A percentile compares a stretch with the other conserved stretches of the same genome.
Evolutionary conservation across 768 basidiomycete species (phyloP).

Genomic region (Boletus subcaerulescens): DNA sequence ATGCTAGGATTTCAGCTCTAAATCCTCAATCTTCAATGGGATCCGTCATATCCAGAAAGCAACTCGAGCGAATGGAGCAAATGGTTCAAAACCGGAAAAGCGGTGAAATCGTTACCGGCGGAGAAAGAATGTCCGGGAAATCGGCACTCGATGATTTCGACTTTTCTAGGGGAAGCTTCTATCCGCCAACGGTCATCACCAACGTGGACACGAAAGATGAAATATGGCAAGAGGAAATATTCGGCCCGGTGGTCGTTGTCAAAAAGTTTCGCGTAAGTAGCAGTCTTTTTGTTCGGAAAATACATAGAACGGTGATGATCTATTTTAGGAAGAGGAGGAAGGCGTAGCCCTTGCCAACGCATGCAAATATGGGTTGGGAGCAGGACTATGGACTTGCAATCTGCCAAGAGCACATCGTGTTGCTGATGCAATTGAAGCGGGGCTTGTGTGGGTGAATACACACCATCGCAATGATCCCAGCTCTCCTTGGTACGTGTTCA

Average conservation of each 20-base stretch:
- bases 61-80: conserved; percentile 61
- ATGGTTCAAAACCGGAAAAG: conserved; percentile 48
- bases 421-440: conserved; percentile 64
- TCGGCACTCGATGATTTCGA: conserved; percentile 71
- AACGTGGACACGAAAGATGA: conserved; percentile 55
- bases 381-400: conserved; percentile 76
- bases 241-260: conserved; percentile 81
- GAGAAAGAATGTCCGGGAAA: conserved; percentile 56
- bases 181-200: conserved; percentile 72
- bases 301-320: not conserved
- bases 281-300: conserved; percentile 12
- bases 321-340: conserved; percentile 54
- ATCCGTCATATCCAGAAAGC: conserved; percentile 64
- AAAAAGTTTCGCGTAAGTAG: conserved; percentile 47
- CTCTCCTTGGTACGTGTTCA: conserved; percentile 65
- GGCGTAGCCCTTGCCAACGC: conserved; percentile 69
- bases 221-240: conserved; percentile 81
- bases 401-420: conserved; percentile 75
- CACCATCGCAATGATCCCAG: conserved; percentile 89
- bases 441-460: conserved; percentile 85
- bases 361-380: conserved; percentile 78
- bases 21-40: conserved; percentile 78
- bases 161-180: conserved; percentile 71
- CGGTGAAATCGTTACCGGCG: conserved; percentile 59
- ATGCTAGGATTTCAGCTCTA: conserved; percentile 43